Base-by-base conservation (phyloP, 768 basidiomycete genomes). In the Mycena albidolilacea region DNA sequence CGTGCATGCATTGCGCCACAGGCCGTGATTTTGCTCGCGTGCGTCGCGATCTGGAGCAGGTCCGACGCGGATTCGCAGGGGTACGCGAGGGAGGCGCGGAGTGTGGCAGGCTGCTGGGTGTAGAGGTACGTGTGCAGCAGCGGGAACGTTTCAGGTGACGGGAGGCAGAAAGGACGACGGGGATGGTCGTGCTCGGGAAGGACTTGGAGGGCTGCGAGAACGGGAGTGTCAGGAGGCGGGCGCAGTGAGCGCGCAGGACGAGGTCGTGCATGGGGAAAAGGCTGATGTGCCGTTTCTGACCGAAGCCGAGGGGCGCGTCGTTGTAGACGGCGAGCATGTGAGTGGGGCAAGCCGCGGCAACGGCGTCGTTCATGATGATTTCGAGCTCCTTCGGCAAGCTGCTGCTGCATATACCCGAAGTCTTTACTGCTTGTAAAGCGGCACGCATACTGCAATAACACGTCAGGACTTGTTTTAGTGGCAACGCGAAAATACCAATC, bases 101-200 rank as follows among this genome's bases (percentile, higher is more conserved):
- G 90, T 79, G 48, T 77, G 64, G 84, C 78, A 67, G 86, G 82
- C 59, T 76, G 67, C 48, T 87, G 86, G 1, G 85, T 87, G 81
- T 91, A 89, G 57, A 91, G 80, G 81, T 85, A 90, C 0, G 80
- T 75, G 19, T 86, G 85, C 0, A 92, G 82, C 7, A 84, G 78
- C 1, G 86, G 80, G 78, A 90, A 91, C 15, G 88, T 83, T n/a
- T 82, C 81, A 0, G 89, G 85, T 3, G 87, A 85, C 0, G 90
- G 89, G n/a, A 91, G 81, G 67, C 83, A 81, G 74, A 91, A 73
- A 5, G 87, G 7, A 89, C 83, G 44, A 91, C 84, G 21, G 90
- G 90, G 1, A 90, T 75, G 17, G 75, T 79, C 30, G 59, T 35
- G 54, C 39, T 38, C 48, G 64, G 52, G 37, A 54, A 43, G 21